Base-by-base conservation (phyloP, 805 yeast species). In the Dipodascopsis uninucleata region DNA sequence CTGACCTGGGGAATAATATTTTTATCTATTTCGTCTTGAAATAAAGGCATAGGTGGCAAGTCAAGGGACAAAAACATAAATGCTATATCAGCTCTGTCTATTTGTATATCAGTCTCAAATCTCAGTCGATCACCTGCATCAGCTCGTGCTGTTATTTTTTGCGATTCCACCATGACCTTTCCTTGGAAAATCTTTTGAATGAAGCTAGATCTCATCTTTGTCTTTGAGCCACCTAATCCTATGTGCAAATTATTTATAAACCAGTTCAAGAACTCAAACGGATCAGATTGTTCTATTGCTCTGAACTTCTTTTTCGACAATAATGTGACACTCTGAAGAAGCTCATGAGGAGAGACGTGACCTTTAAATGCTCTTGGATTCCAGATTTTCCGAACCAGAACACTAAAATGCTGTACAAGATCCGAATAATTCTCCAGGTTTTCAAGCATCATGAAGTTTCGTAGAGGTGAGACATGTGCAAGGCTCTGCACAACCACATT, bases 281-380 rank as follows among this genome's bases (percentile, higher is more conserved):
- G 90, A 33, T 77, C 76, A 3, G 60, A 58, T 36, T 70, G 68
- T 23, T 58, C 60, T 24, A 65, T 66, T 4, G 70, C 35, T 3
- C 69, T 59, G 55, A 74, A 76, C 32, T 62, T 58, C 41, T 70
- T 71, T 35, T 71, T 68, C 0, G 82, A 70, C n/a, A 59, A 43
- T 1, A 64, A 55, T 1, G 74, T 62, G 3, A 81, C 62, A 48
- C 65, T 67, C 46, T 78, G 78, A 35, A 81, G 59, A 5, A 85
- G 63, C 39, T 81, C 86, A 58, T 78, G 82, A 1, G 86, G 81
- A 0, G 90, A 79, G 1, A 83, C 69, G 56, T 82, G 86, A 2
- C 71, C 61, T 53, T 74, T 77, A 61, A 78, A 79, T 18, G 84
- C 67, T 31, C 65, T 64, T 0, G 72, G 65, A 4, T 81, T 82